Evolutionary conservation across 306 rosid genomes (phyloP), one percentile per base, ranked within the genome.

Genomic region (Purshia tridentata): DNA sequence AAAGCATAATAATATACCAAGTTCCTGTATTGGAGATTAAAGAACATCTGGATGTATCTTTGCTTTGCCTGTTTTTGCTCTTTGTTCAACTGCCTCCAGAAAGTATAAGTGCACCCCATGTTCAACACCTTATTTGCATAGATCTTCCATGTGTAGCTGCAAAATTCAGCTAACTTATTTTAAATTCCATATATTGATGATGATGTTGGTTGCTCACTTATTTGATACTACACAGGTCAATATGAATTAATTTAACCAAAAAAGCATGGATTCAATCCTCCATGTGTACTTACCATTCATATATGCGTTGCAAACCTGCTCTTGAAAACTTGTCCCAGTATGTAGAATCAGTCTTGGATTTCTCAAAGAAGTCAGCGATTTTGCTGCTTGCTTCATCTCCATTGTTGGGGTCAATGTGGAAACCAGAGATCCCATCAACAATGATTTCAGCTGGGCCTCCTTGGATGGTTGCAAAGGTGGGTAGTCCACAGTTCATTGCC

Each of bases 401-500:
- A 9, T 89, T 82, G 77, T 80, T 79, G 46, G 98, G 98, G 40
- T 93, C 90, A 56, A 93, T 81, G 68, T 89, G 98, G 90, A 89
- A 93, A 48, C 98, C 98, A 0, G 97, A 93, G 72, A 91, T 78
- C 6, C 84, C 96, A 83, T 91, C 97, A 50, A 91, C 86, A 56
- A 93, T 89, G 72, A 91, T 91, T 85, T 93, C 97, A 53, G 98
- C 96, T 0, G 98, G 98, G 44, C 98, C 98, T 20, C 98, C 98
- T 87, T 93, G 98, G 69, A 85, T 93, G 48, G 98, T 93, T 29
- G 97, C 98, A 88, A 93, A 93, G 37, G 97, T 91, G 19, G 98
- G 97, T 72, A 93, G 78, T 61, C 97, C 98, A 73, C 93, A 91
- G 83, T 87, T 93, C 98, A 93, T 93, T 78, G 98, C 98, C 85